Conservation (phyloP, 495 filamentous ascomycete genomes). For the Tetracladium marchalianum region DNA sequence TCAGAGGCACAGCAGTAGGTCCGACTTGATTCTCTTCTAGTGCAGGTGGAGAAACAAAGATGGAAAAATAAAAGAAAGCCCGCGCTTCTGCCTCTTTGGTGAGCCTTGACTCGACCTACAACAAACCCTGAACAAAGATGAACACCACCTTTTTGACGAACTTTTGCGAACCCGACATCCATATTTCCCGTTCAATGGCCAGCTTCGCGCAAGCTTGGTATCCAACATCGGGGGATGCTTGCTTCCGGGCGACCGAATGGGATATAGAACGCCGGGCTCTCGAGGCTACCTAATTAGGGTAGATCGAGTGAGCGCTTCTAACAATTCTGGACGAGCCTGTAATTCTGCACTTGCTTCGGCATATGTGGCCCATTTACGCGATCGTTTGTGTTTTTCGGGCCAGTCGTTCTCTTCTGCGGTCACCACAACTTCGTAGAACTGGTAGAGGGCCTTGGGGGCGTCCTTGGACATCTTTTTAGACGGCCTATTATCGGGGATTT, state of each 20-base stretch:
- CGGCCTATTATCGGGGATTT: slow-evolving; percentile 59
- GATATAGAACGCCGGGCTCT: slow-evolving; percentile 17
- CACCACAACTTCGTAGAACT: slow-evolving; percentile 82
- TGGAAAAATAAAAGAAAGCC: slow-evolving; percentile 14
- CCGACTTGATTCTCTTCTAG: slow-evolving; percentile 22
- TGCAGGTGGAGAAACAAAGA: slow-evolving; percentile 13
- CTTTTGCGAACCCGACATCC: slow-evolving; percentile 9
- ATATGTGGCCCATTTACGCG: slow-evolving; percentile 81
- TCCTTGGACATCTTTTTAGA: slow-evolving; percentile 39
- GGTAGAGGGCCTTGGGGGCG: slow-evolving; percentile 68
- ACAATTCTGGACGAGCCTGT: slow-evolving; percentile 70
- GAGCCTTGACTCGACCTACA: no score
- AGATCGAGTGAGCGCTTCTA: slow-evolving; percentile 48
- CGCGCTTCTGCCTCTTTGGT: slow-evolving; percentile 9
- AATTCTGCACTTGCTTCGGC: slow-evolving; percentile 68
- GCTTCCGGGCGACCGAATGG: not conserved
- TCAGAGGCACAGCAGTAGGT: slow-evolving; percentile 12
- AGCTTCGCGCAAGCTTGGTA: not conserved
- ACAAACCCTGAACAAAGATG: no score
- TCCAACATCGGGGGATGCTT: not conserved
- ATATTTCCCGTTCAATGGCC: slow-evolving; percentile 2
- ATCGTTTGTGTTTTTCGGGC: slow-evolving; percentile 90
- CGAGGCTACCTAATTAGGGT: slow-evolving; percentile 20
- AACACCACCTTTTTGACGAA: no score
- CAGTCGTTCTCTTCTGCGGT: slow-evolving; percentile 73